phyloP scores from a whole-genome alignment of 345 rosid genomes.

The Acer yangbiense region DNA sequence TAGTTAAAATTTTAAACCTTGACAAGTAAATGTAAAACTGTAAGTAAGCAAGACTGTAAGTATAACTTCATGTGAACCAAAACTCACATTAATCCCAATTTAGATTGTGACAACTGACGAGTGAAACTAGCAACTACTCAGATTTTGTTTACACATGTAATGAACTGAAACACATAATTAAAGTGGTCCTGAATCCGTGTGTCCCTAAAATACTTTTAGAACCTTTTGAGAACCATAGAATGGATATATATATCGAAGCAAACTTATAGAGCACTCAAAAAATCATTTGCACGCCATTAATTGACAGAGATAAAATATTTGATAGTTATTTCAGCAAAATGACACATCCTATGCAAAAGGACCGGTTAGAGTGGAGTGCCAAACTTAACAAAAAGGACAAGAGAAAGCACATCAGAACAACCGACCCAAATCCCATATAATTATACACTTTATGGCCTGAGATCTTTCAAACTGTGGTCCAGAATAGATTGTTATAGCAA shows the following conservation, averaged over 20 bases:
- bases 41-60: neutral
- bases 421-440: neutral
- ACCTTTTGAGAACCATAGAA: neutral
- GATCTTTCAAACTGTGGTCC: neutral
- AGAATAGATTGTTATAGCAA: neutral
- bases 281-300: neutral
- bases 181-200: conserved; percentile 4
- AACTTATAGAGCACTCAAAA: neutral
- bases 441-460: neutral
- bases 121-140: conserved; percentile 7
- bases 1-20: neutral
- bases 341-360: neutral
- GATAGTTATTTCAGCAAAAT: neutral
- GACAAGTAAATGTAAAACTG: neutral
- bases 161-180: conserved; percentile 2
- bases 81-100: neutral
- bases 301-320: neutral
- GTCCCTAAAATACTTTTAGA: neutral
- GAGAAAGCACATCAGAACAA: conserved; percentile 6
- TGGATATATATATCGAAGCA: neutral
- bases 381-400: neutral
- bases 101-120: neutral
- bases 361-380: neutral
- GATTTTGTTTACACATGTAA: conserved; percentile 8
- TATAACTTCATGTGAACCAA: conserved; percentile 11